phyloP scores from a whole-genome alignment of 2,329 filamentous ascomycete species.

The Pestalotiopsis sp. region DNA sequence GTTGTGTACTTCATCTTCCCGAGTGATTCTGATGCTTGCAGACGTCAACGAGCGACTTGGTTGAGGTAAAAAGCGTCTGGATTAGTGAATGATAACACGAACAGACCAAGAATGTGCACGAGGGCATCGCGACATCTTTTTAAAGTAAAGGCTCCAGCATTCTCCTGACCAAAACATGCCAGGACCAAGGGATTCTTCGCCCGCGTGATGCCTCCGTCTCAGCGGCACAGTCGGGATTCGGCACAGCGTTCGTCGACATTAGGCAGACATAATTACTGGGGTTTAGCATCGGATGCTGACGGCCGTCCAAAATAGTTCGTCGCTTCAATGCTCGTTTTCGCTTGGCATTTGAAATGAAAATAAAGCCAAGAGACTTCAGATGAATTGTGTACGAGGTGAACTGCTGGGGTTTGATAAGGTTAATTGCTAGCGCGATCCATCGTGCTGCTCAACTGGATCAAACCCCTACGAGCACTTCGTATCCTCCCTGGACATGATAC shows the following conservation, averaged over 20 bases:
- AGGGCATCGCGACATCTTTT: neutral
- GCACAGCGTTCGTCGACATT: neutral
- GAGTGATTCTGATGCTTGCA: neutral
- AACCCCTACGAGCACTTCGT: no score
- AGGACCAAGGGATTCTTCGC: neutral
- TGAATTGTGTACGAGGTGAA: neutral
- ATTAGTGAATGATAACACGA: neutral
- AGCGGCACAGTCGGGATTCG: neutral
- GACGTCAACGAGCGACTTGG: neutral
- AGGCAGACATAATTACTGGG: neutral
- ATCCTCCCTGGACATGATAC: no score
- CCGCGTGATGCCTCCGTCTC: neutral
- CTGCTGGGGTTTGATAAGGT: neutral
- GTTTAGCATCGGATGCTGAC: neutral
- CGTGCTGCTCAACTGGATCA: no score
- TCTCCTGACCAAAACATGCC: neutral
- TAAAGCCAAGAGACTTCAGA: neutral
- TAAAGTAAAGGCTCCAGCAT: neutral
- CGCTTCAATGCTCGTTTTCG: neutral
- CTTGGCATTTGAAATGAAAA: neutral
- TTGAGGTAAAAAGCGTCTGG: neutral
- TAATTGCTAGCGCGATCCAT: neutral
- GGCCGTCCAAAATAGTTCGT: neutral
- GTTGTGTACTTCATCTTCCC: slow-evolving; percentile 10
- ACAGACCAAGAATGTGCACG: neutral